These are phyloP conservation scores for Lasiosphaeriaceae sp. DNA, from an alignment of 495 filamentous ascomycete genomes.

Conservation along the genomic window DNA sequence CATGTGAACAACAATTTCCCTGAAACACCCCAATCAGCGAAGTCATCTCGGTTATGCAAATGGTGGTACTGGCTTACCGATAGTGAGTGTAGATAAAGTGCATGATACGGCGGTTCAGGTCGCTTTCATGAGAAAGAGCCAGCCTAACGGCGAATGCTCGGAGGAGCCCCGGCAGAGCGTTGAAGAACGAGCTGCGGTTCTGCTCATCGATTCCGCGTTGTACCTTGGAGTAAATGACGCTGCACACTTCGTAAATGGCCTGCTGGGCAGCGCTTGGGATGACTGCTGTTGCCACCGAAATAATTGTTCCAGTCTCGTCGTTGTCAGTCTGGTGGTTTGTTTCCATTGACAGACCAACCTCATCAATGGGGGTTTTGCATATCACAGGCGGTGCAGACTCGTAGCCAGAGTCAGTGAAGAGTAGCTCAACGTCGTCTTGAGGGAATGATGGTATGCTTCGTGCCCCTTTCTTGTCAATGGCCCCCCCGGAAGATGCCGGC, in stretches of 20 bases:
- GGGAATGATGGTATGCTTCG: too few species aligned
- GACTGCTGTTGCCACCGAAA: conserved; percentile 2
- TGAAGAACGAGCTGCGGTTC: neutral
- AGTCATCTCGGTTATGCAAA: neutral
- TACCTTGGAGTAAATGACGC: conserved; percentile 1
- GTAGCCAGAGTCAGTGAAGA: neutral
- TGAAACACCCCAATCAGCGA: neutral
- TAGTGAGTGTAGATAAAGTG: conserved; percentile 7
- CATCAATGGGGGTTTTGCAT: neutral
- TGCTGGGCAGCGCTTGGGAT: conserved; percentile 3
- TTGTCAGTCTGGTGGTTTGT: neutral
- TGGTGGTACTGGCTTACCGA: neutral
- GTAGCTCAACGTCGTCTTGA: conserved; percentile 30
- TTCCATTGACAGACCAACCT: neutral
- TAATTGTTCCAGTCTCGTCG: conserved; percentile 2
- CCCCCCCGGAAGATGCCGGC: conserved; percentile 34
- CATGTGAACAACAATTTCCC: neutral
- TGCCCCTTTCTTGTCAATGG: too few species aligned
- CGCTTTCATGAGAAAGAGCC: neutral
- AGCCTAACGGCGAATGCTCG: conserved; percentile 3
- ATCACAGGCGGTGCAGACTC: neutral
- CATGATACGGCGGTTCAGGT: conserved; percentile 4
- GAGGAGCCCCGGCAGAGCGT: conserved; percentile 1
- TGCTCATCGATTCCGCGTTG: neutral
- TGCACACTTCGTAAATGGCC: conserved; percentile 1